phyloP scores from a whole-genome alignment of 805 yeast species.

The Wickerhamomyces xylosicus region DNA sequence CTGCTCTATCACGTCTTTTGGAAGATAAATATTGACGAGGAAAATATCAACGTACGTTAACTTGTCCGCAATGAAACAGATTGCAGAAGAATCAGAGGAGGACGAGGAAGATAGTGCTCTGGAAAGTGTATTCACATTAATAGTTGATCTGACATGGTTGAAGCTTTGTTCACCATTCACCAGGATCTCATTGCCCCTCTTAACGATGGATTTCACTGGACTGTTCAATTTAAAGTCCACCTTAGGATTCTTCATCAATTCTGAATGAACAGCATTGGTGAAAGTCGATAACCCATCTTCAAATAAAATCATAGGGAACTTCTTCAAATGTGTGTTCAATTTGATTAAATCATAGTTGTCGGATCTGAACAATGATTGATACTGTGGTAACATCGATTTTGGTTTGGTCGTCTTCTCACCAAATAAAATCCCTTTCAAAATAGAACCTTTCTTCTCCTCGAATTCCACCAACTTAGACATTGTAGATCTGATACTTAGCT shows the following conservation, averaged over 20 bases:
- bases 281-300: slow-evolving; percentile 45
- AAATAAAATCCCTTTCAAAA: slow-evolving; percentile 35
- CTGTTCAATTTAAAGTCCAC: slow-evolving; percentile 27
- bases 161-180: slow-evolving; percentile 15
- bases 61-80: slow-evolving; percentile 9
- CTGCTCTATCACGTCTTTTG: slow-evolving; percentile 30
- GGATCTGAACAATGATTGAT: slow-evolving; percentile 30
- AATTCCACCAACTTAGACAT: slow-evolving; percentile 43
- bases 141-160: slow-evolving; percentile 54
- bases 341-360: slow-evolving; percentile 29
- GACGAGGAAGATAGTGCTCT: slow-evolving; percentile 16
- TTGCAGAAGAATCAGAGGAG: neutral
- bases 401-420: slow-evolving; percentile 8
- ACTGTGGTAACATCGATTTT: slow-evolving; percentile 21
- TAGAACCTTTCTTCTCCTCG: slow-evolving; percentile 52
- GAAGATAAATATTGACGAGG: slow-evolving; percentile 60
- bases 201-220: slow-evolving; percentile 10
- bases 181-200: neutral
- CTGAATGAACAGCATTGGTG: slow-evolving; percentile 31
- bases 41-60: slow-evolving; percentile 32
- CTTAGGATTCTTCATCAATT: slow-evolving; percentile 29
- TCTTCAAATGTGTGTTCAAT: slow-evolving; percentile 24
- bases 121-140: slow-evolving; percentile 33
- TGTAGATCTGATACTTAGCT: slow-evolving; percentile 55
- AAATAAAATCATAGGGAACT: slow-evolving; percentile 54